Evolutionary conservation across 768 basidiomycete species (phyloP).

Genomic region (Lactarius hatsudake): DNA sequence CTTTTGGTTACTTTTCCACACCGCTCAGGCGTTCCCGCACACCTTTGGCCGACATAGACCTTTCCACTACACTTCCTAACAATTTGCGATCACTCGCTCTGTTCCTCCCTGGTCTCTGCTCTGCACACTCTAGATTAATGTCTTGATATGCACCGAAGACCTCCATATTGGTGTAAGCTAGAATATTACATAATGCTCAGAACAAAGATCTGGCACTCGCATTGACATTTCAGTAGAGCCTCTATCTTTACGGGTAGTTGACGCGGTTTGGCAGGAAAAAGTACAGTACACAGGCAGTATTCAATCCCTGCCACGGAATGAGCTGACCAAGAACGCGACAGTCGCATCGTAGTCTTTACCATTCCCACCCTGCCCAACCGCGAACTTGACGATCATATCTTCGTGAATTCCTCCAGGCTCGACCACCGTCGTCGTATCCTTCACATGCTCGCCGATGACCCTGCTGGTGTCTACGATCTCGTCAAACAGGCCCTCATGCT

Average conservation of each 20-base stretch:
- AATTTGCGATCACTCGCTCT: no score
- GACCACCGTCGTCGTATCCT: constrained; percentile 2
- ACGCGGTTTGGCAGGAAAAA: not conserved
- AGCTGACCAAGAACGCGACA: not conserved
- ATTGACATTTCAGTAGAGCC: not conserved
- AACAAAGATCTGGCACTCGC: not conserved
- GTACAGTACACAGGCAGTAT: not conserved
- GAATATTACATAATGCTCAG: not conserved
- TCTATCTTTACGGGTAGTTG: not conserved
- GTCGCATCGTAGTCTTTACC: constrained; percentile 5
- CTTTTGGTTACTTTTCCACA: no score
- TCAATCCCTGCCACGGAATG: not conserved
- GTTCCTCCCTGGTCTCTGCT: no score
- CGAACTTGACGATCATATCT: constrained; percentile 9
- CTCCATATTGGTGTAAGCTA: no score
- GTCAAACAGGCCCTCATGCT: not conserved
- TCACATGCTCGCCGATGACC: not conserved
- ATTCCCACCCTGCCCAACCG: not conserved
- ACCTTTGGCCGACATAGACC: no score
- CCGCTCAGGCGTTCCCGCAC: no score
- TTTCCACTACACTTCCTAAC: no score
- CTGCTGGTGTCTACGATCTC: not conserved
- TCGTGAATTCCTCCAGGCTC: constrained; percentile 4
- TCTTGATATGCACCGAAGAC: no score
- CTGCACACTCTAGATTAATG: no score